Evolutionary conservation across 495 filamentous ascomycete species (phyloP), one percentile per base, ranked within the genome.

Genomic region (Emericellopsis terricola): DNA sequence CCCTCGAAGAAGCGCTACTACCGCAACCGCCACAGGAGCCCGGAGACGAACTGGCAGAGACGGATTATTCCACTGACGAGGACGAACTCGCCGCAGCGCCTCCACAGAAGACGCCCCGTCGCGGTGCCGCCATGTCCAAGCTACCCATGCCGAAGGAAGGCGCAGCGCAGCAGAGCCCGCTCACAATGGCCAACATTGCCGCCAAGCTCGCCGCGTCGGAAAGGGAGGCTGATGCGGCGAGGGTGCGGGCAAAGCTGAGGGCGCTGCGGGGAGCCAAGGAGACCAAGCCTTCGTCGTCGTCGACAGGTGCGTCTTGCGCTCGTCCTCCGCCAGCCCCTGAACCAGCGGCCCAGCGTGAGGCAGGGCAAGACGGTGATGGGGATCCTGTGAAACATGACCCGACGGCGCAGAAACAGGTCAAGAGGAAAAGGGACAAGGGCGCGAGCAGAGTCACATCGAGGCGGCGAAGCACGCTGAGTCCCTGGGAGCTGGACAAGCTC

Each of bases 401-500:
- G 9, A 24, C 11, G 32, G 23, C 29, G 24, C 8, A 21, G 29
- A 28, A 38, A 19, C 23, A 26, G n/a, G 33, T 40, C 49, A 52
- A 69, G 54, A 47, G 61, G 45, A 47, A 60, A 43, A 39, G 55
- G 40, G 31, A 62, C 59, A 43, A 49, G 47, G 26, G 59, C 47
- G 44, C 57, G 48, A 58, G 51, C 47, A 51, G 55, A 47, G 45
- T 50, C 34, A 61, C 59, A 0, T 66, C 60, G 30, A 59, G 78
- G 33, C 56, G 78, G 44, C 55, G 78, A 28, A 82, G 77, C 38
- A 82, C 78, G 6, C 56, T 84, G 0, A 78, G 71, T 15, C 71
- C 66, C n/a, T 73, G 74, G 56, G 78, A 84, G 42, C 44, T 82
- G 30, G 72, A 78, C 35, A 69, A 71, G 29, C 50, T 78, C 42